Evolutionary conservation across 768 basidiomycete genomes (phyloP), one percentile per base, ranked within the genome.

Genomic region (Macrocybe gigantea): DNA sequence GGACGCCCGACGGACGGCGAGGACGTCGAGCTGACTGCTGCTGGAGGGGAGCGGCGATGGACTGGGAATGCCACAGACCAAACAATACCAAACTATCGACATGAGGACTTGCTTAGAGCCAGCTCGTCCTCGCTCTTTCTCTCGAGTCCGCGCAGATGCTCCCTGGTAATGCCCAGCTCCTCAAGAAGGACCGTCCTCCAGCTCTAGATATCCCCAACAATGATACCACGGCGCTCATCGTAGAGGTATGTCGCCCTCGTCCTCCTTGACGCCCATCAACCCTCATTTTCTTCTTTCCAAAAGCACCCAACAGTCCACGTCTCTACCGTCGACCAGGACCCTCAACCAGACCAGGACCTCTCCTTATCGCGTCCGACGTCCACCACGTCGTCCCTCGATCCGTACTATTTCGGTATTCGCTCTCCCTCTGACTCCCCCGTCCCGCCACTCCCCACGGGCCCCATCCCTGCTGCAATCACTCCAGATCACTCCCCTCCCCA

Each of bases 391-490:
- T 88, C 89, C 38, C 73, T 93, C 47, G 90, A 92, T 70, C 88
- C 89, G 6, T 93, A 93, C 64, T 93, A 93, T 64, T 92, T 92
- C 70, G 83, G 86, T 41, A 64, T 79, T 22, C 77, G 73, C 55
- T 82, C 84, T 34, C 80, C 85, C 22, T 75, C 79, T n/a, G 80
- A 80, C 51, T 85, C 85, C 7, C 83, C 85, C 7, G 57, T 73
- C 3, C 77, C 74, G 10, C 75, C 79, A 33, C 64, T 77, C 3
- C 80, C 75, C 7, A 71, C 74, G 34, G 59, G 61, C 6, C 48
- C 63, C 22, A 61, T 70, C 38, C 60, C 71, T 32, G 78, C 76
- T 52, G 22, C 22, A 22, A 73, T 69, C 41, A 87, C 85, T 4
- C 86, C 86, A 33, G 86, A 88, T 54, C 77, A 75, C 40, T 70